These are phyloP conservation scores for Hirsutella rhossiliensis DNA, from an alignment of 2,329 filamentous ascomycete species.

Conservation along the genomic window DNA sequence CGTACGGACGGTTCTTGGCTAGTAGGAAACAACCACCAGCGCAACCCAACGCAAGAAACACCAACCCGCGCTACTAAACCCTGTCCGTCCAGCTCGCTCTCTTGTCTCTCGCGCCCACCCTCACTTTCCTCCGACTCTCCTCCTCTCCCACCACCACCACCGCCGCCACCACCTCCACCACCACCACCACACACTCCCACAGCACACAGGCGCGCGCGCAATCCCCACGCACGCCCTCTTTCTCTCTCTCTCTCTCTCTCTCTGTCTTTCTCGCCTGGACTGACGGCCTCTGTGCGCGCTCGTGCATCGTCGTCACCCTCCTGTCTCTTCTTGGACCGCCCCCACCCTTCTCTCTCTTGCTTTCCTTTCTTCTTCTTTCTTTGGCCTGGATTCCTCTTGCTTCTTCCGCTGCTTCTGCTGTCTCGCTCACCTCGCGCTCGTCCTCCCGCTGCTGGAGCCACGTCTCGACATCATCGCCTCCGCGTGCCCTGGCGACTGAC, in stretches of 20 bases:
- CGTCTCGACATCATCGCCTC: too few species aligned
- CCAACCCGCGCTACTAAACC: background rate
- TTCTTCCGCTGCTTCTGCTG: background rate
- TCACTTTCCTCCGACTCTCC: background rate
- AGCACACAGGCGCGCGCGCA: background rate
- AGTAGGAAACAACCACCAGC: background rate
- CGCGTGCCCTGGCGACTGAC: too few species aligned
- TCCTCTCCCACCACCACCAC: slow-evolving; percentile 1
- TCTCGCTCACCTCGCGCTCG: background rate
- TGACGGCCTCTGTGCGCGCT: too few species aligned
- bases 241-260: background rate
- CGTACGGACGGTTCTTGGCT: background rate
- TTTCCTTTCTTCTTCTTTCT: background rate
- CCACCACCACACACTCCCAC: background rate
- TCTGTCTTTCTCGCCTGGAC: background rate
- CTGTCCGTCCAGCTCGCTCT: background rate
- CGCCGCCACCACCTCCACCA: background rate
- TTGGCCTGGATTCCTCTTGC: background rate
- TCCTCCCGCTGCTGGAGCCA: too few species aligned
- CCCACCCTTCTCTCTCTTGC: background rate
- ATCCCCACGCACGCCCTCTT: background rate
- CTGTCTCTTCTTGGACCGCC: background rate
- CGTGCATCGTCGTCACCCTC: background rate
- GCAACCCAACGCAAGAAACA: background rate
- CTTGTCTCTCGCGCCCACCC: background rate